A percentile compares a stretch with the other conserved stretches of the same genome.
Conservation (phyloP, 768 basidiomycete genomes). For the Termitomyces sp. region DNA sequence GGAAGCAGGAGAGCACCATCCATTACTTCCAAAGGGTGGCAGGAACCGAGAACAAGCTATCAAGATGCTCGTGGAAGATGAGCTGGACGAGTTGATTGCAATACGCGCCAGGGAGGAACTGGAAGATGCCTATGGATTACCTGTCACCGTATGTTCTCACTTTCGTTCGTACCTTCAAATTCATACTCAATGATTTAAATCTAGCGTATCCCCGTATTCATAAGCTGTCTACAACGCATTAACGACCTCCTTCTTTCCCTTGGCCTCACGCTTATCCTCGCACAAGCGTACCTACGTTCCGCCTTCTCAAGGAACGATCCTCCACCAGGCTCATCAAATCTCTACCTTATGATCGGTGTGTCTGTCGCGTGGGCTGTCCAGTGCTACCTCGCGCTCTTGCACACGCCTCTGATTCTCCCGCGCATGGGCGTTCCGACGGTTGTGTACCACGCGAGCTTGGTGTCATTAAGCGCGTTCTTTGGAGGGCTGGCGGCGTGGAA, state of each 20-base stretch:
- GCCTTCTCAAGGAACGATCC: constrained; percentile 22
- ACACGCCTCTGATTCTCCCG: constrained; percentile 63
- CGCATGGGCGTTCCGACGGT: constrained; percentile 72
- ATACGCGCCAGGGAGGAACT: constrained; percentile 69
- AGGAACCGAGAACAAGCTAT: constrained; percentile 11
- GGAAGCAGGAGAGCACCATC: constrained; percentile 27
- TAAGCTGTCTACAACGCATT: constrained; percentile 71
- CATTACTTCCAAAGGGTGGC: constrained; percentile 22
- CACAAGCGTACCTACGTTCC: constrained; percentile 57
- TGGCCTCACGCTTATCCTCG: constrained; percentile 58
- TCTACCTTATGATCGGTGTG: constrained; percentile 32
- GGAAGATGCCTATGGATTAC: constrained; percentile 76
- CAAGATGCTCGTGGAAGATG: constrained; percentile 47
- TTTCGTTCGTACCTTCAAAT: not conserved
- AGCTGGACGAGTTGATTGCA: constrained; percentile 59
- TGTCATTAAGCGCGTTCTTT: constrained; percentile 67
- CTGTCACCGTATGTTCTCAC: constrained; percentile 57
- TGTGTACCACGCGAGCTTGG: constrained; percentile 63
- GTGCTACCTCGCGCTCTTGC: constrained; percentile 51
- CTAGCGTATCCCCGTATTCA: constrained; percentile 69
- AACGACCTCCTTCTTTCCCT: constrained; percentile 69
- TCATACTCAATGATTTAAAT: not conserved
- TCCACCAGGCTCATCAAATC: constrained; percentile 19
- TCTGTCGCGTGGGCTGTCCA: constrained; percentile 44
- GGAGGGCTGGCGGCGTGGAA: constrained; percentile 71